Evolutionary conservation across 345 rosid genomes (phyloP), one percentile per base, ranked within the genome.

Genomic region (Odontarrhena argentea): DNA sequence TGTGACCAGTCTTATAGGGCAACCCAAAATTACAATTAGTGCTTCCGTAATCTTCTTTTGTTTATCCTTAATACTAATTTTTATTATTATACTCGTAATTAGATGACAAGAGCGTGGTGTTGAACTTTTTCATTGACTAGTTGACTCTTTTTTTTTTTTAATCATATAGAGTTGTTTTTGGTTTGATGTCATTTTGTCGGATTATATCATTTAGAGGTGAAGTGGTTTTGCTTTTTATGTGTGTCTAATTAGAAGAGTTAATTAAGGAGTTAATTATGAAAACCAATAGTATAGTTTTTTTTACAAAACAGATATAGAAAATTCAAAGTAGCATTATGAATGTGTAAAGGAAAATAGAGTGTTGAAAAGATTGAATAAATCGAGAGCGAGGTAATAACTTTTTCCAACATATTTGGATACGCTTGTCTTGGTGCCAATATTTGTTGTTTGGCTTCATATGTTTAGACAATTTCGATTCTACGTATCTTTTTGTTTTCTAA

Each of bases 401-500:
- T 60, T 60, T 67, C 72, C 72, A 73, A 73, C 51, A 60, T 67
- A 60, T 73, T 67, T 67, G 72, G 76, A 66, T 73, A 59, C 77
- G 77, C 35, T 18, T 59, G 72, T 73, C 76, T 58, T 65, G n/a
- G 60, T 65, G 76, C 62, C 67, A 58, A 65, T 42, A 66, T 65
- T 22, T 24, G 77, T 51, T 66, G 71, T 59, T 73, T 73, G 77
- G 77, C 77, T 73, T 67, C 73, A 28, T 67, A 36, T 67, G 77
- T 60, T 73, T 73, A 66, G 73, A 67, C 73, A 54, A 52, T 67
- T 14, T 54, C 67, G 68, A 67, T 67, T 73, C 63, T 73, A 66
- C 57, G 72, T 45, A 73, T 73, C 73, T 67, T 60, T 73, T 67
- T 73, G 77, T 60, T 73, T 60, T 73, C 71, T 66, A 35, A 36